Percentiles rank a stretch among this genome's conserved stretches.
Conservation (phyloP, 2,329 filamentous ascomycete genomes). For the Ustulina deusta region DNA sequence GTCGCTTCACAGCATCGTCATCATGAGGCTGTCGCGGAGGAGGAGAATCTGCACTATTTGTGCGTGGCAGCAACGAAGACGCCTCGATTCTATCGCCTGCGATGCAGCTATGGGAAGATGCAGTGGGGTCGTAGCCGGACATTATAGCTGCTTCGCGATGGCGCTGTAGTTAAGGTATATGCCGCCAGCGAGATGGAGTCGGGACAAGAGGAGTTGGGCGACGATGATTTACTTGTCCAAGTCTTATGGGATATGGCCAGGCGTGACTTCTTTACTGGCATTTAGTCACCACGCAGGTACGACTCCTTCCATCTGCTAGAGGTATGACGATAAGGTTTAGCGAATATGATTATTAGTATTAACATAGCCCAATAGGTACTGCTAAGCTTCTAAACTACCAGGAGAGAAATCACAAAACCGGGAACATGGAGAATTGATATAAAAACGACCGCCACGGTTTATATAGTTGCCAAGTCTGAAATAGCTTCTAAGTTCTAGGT, state of each 20-base stretch:
- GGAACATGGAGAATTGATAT: no score
- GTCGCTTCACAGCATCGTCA: neutral
- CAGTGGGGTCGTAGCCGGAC: accelerated
- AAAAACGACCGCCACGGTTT: no score
- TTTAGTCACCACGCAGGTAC: neutral
- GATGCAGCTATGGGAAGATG: neutral
- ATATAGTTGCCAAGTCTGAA: no score
- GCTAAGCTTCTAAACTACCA: no score
- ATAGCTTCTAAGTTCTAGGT: no score
- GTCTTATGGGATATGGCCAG: neutral
- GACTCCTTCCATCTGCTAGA: neutral
- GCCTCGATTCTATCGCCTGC: no score
- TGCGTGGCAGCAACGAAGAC: neutral
- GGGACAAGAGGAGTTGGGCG: no score
- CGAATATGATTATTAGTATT: no score
- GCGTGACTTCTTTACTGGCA: neutral
- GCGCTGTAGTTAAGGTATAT: neutral
- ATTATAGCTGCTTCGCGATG: constrained; percentile 1
- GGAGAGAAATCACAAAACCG: no score
- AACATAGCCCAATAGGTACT: no score
- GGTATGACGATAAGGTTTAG: neutral
- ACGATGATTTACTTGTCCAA: neutral
- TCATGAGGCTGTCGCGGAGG: neutral
- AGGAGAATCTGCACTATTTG: neutral
- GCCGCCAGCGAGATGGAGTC: neutral